These are phyloP conservation scores for Ochetophila trinervis DNA, from an alignment of 306 rosid species.

Conservation along the genomic window DNA sequence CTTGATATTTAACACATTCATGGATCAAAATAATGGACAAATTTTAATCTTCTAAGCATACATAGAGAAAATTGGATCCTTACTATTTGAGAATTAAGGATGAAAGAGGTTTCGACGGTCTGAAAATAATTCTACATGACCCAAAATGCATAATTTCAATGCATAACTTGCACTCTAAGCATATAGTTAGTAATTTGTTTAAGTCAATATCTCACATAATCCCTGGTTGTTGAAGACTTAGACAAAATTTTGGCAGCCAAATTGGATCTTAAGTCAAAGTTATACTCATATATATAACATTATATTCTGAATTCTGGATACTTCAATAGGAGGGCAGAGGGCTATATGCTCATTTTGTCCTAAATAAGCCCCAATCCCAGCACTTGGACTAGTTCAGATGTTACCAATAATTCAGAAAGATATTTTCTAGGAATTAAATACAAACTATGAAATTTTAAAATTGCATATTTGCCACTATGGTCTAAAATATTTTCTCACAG, in stretches of 20 bases:
- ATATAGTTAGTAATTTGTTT: neutral
- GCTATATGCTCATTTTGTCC: slow-evolving; percentile 1
- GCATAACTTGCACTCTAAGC: neutral
- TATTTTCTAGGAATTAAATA: neutral
- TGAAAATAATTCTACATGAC: neutral
- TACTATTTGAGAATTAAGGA: neutral
- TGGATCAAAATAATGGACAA: slow-evolving; percentile 10
- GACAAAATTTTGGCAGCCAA: neutral
- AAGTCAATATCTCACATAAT: neutral
- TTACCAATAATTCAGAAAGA: neutral
- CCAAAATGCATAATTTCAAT: neutral
- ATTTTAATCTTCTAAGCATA: neutral
- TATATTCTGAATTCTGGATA: neutral
- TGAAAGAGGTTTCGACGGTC: neutral
- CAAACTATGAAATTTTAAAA: neutral
- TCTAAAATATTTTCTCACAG: too few relatives aligned
- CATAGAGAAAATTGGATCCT: too few relatives aligned
- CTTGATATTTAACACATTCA: neutral
- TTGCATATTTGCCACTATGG: neutral
- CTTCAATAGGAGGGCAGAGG: neutral
- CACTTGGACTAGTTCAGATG: neutral
- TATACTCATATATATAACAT: neutral
- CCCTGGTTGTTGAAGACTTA: slow-evolving; percentile 3
- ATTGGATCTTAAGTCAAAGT: neutral
- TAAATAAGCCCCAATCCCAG: neutral